Evolutionary conservation across 2,329 filamentous ascomycete species (phyloP).

Genomic region (Thielaviopsis punctulata): DNA sequence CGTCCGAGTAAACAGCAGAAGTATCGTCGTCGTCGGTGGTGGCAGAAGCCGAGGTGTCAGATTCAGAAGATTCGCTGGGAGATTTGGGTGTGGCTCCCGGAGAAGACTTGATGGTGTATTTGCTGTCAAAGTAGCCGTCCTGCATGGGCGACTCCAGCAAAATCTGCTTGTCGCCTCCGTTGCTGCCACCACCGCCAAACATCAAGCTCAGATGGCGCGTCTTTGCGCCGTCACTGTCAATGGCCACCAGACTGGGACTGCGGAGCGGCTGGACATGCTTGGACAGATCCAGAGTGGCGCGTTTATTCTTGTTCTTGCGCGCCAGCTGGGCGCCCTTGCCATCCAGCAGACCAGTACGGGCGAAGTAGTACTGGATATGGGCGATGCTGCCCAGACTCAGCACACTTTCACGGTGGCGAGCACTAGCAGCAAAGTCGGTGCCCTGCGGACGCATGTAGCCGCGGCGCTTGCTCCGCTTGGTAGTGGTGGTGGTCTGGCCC

Average conservation of each 20-base stretch:
- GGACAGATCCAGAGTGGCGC: slow-evolving; percentile 40
- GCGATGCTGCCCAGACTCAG: slow-evolving; percentile 93
- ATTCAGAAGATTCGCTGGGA: background rate
- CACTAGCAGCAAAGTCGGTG: slow-evolving; percentile 79
- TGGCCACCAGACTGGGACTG: slow-evolving; percentile 19
- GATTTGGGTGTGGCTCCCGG: background rate
- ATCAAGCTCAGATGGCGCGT: slow-evolving; percentile 11
- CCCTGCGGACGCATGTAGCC: slow-evolving; percentile 80
- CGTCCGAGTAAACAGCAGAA: slow-evolving; percentile 12
- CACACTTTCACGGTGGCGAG: slow-evolving; percentile 79
- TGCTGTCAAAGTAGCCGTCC: slow-evolving; percentile 16
- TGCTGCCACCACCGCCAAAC: slow-evolving; percentile 6
- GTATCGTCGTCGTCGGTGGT: slow-evolving; percentile 16
- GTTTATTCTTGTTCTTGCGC: slow-evolving; percentile 48
- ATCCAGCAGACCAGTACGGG: slow-evolving; percentile 79
- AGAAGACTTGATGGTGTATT: background rate
- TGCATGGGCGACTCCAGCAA: slow-evolving; percentile 32
- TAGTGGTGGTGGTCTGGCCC: slow-evolving; percentile 2
- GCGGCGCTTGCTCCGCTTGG: slow-evolving; percentile 28
- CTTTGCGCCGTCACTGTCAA: slow-evolving; percentile 33
- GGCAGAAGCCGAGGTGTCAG: background rate
- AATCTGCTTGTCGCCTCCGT: background rate
- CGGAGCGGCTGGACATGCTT: slow-evolving; percentile 23
- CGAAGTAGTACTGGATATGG: slow-evolving; percentile 97
- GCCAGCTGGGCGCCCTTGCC: slow-evolving; percentile 79